Base-by-base conservation (phyloP, 2,329 filamentous ascomycete species). In the Arthrobotrys conoides region DNA sequence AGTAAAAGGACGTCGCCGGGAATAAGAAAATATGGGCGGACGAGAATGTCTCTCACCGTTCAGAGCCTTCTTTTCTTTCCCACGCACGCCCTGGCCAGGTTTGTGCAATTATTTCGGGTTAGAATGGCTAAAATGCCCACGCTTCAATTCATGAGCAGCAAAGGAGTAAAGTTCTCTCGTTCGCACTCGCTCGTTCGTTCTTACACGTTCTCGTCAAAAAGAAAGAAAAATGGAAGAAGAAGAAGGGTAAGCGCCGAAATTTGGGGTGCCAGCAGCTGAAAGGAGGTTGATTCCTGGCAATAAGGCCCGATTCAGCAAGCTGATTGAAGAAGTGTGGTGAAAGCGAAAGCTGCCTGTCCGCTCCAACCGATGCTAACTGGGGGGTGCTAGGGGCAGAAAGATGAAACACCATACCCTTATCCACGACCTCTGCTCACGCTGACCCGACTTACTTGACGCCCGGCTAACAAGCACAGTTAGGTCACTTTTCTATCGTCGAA, bases 211-310 rank as follows among this genome's bases (percentile, higher is more conserved):
- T 55, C 46, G 36, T 51, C 57, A 36, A 46, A 36, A 36, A 71
- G 73, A 46, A 41, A 36, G 67, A 71, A 64, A 55, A 64, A 53
- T 55, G 51, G 46, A 41, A 41, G 20, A 59, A 20, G 46, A 49
- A 41, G 20, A 59, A 20, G 46, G 55, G 75, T 78, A 78, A 78
- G 75, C 75, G 75, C 75, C 75, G 68, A 78, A 78, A 78, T 69
- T 72, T 64, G 66, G 68, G 59, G 72, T 69, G 73, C 73, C 53
- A 78, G 69, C 68, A 65, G 75, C 68, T 78, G 75, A 78, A 77
- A 78, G 75, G 75, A 71, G 69, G 75, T 51, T 46, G 75, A 69
- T 71, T 72, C 75, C 75, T 78, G 68, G 75, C 65, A 67, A 71
- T 48, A 49, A 77, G 36, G 53, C 75, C 75, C 75, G 64, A 78